Conservation (phyloP, 768 basidiomycete genomes). For the Calvatia gigantea region DNA sequence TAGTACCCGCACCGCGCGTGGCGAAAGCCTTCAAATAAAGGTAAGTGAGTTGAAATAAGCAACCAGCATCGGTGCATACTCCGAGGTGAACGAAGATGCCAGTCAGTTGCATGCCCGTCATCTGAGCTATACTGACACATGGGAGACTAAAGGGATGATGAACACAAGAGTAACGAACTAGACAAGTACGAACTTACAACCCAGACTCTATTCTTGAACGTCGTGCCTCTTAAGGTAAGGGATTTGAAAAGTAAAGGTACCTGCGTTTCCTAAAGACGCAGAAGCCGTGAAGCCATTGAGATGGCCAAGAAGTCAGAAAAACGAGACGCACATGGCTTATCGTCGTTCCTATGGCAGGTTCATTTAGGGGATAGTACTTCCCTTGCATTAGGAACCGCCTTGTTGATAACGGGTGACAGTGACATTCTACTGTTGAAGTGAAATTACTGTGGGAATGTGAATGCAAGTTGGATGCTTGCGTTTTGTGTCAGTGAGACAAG, state of each 20-base stretch:
- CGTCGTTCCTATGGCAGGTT: conserved; percentile 48
- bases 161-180: not conserved
- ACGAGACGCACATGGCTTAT: conserved; percentile 14
- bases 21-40: conserved; percentile 54
- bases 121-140: conserved; percentile 84
- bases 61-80: conserved; percentile 30
- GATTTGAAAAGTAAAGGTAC: conserved; percentile 62
- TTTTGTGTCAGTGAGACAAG: no score
- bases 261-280: conserved; percentile 36
- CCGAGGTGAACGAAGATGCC: conserved; percentile 85
- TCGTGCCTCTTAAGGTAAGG: conserved; percentile 54
- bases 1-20: conserved; percentile 64
- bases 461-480: no score
- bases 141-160: conserved; percentile 43
- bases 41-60: not conserved
- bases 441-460: no score
- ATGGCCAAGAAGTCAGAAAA: not conserved
- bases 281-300: not conserved
- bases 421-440: no score
- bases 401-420: conserved; percentile 35
- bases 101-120: conserved; percentile 74
- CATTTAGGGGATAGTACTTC: conserved; percentile 60
- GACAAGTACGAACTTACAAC: conserved; percentile 40
- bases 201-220: conserved; percentile 75
- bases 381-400: conserved; percentile 41